Evolutionary conservation across 257 asterid species (phyloP).

Genomic region (Parsonsia alboflavescens): DNA sequence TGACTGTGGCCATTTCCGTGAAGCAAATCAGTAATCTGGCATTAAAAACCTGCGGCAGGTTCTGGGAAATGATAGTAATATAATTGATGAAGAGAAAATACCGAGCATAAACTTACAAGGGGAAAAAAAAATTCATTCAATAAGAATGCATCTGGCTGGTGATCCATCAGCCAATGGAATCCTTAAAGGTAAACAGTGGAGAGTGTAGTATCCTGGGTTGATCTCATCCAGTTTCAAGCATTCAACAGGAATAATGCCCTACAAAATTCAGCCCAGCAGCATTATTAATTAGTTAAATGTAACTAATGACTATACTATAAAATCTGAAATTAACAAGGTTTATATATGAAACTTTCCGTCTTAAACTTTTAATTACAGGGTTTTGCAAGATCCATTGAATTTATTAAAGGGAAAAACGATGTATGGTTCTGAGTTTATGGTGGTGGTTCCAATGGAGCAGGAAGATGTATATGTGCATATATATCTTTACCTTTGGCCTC

Average conservation of each 20-base stretch:
- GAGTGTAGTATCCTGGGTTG: constrained; percentile 20
- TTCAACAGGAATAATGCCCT: constrained; percentile 24
- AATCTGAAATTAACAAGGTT: background rate
- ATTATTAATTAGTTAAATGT: too few species aligned
- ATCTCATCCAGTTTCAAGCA: constrained; percentile 24
- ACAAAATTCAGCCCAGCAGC: background rate
- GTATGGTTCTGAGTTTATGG: too few species aligned
- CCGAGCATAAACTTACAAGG: background rate
- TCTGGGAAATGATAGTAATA: too few species aligned
- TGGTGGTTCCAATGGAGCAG: background rate
- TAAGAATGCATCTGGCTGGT: constrained; percentile 39
- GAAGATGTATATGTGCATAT: background rate
- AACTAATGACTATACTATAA: too few species aligned
- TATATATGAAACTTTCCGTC: background rate
- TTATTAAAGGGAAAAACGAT: too few species aligned
- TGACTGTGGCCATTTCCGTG: too few species aligned
- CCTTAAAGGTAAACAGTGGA: constrained; percentile 33
- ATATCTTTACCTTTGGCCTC: constrained; percentile 13
- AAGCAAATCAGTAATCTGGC: too few species aligned
- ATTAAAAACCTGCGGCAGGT: too few species aligned
- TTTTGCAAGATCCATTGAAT: too few species aligned
- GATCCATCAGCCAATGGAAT: constrained; percentile 23
- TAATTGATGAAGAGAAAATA: too few species aligned
- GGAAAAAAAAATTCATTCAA: background rate
- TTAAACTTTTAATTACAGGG: too few species aligned